Conservation (phyloP, 495 filamentous ascomycete species). For the Neurospora sp. region DNA sequence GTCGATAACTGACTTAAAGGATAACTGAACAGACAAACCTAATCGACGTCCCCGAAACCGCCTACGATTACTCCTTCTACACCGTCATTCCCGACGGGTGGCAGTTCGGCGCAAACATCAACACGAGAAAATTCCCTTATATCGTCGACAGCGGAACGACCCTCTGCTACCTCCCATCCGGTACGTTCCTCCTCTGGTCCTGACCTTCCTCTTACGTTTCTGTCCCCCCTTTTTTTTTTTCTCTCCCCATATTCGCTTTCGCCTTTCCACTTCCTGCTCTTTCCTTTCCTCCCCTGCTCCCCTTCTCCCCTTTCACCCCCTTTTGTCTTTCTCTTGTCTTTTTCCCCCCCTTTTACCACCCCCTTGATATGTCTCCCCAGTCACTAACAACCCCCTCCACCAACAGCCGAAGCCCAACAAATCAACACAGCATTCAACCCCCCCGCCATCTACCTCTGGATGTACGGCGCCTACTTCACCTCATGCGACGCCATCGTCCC, state of each 20-base stretch:
- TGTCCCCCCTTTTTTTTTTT: too few relatives aligned
- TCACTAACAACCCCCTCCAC: not conserved
- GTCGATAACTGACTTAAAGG: not conserved
- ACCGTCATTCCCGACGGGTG: slow-evolving; percentile 32
- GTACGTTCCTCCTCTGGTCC: slow-evolving; percentile 4
- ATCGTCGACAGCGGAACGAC: slow-evolving; percentile 42
- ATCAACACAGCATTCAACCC: slow-evolving; percentile 47
- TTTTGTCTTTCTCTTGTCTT: too few relatives aligned
- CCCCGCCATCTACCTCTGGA: slow-evolving; percentile 35
- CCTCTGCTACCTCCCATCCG: slow-evolving; percentile 30
- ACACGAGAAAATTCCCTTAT: slow-evolving; percentile 27
- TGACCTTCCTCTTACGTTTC: not conserved
- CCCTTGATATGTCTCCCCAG: not conserved
- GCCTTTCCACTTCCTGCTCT: too few relatives aligned
- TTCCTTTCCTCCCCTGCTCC: too few relatives aligned
- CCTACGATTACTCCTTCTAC: slow-evolving; percentile 31
- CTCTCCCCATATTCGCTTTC: too few relatives aligned
- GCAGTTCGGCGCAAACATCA: slow-evolving; percentile 21
- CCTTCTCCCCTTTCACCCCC: not conserved
- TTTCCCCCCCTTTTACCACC: too few relatives aligned
- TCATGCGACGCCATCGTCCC: slow-evolving; percentile 46
- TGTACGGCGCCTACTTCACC: slow-evolving; percentile 41
- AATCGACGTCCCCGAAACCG: slow-evolving; percentile 12
- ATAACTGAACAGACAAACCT: slow-evolving; percentile 18
- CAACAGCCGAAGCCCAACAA: slow-evolving; percentile 24